These are phyloP conservation scores for Yamadazyma membranifaciens DNA, from an alignment of 1,139 yeast genomes.

Conservation along the genomic window DNA sequence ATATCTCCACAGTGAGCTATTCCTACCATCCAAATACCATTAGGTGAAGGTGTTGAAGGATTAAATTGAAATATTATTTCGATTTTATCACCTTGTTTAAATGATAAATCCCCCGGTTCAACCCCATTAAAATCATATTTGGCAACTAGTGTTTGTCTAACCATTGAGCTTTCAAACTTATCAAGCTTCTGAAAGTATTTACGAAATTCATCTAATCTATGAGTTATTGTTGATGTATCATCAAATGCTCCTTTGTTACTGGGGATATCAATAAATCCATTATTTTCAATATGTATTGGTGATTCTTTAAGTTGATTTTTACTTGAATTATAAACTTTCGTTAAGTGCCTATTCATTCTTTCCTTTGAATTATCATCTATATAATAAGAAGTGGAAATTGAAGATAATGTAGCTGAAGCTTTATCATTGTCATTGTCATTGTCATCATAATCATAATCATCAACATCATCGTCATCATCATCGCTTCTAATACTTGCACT, in stretches of 20 bases:
- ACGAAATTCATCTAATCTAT: slow-evolving; percentile 25
- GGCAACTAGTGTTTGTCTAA: slow-evolving; percentile 21
- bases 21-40: slow-evolving; percentile 39
- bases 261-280: slow-evolving; percentile 1
- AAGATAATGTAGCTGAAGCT: slow-evolving; percentile 12
- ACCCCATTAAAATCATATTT: slow-evolving; percentile 30
- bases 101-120: slow-evolving; percentile 42
- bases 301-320: slow-evolving; percentile 35
- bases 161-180: slow-evolving; percentile 8
- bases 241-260: slow-evolving; percentile 11
- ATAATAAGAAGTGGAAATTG: slow-evolving; percentile 23
- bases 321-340: slow-evolving; percentile 32
- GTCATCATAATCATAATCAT: slow-evolving; percentile 13
- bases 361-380: slow-evolving; percentile 21
- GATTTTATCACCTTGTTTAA: slow-evolving; percentile 33
- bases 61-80: slow-evolving; percentile 36
- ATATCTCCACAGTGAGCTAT: slow-evolving; percentile 12
- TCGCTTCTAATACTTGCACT: slow-evolving; percentile 15
- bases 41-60: slow-evolving; percentile 20
- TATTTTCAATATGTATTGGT: slow-evolving; percentile 21
- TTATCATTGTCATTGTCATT: slow-evolving; percentile 14
- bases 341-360: slow-evolving; percentile 21
- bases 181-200: slow-evolving; percentile 23
- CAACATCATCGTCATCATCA: slow-evolving; percentile 14
- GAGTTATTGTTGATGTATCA: slow-evolving; percentile 21